A percentile compares a stretch with the other conserved stretches of the same genome.
Conservation (phyloP, 164 flowering plant species). For the Aristolochia californica region DNA sequence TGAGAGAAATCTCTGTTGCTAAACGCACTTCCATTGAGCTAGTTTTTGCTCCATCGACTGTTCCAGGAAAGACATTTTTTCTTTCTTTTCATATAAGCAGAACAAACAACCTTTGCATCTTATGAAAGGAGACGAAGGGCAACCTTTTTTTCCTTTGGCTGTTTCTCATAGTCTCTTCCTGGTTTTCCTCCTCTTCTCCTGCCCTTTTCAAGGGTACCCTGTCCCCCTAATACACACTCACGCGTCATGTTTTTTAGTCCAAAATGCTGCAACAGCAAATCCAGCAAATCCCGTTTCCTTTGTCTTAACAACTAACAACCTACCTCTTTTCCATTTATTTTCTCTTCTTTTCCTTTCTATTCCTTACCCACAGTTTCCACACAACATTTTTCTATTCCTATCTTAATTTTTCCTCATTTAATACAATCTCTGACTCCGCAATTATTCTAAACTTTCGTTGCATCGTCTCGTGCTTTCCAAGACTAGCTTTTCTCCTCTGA, state of each 20-base stretch:
- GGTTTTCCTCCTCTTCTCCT: conserved; percentile 13
- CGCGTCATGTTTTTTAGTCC: conserved; percentile 4
- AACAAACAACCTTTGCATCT: no score
- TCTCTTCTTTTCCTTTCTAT: not conserved
- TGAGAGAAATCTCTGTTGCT: no score
- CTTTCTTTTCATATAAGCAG: no score
- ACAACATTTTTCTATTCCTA: not conserved
- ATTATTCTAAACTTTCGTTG: no score
- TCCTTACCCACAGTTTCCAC: not conserved
- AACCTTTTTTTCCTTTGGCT: not conserved
- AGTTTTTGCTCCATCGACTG: no score
- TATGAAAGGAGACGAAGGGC: no score
- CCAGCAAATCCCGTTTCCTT: conserved; percentile 26
- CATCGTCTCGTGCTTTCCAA: no score
- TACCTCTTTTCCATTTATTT: not conserved
- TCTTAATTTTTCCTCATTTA: no score
- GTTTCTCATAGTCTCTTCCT: not conserved
- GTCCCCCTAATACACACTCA: conserved; percentile 11
- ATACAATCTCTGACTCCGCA: no score
- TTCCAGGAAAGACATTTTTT: no score
- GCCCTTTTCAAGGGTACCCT: conserved; percentile 14
- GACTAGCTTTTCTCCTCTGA: no score
- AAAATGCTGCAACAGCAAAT: conserved; percentile 15
- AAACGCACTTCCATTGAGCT: no score
- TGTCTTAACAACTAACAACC: conserved; percentile 3